A percentile compares a stretch with the other conserved stretches of the same genome.
phyloP scores from a whole-genome alignment of 805 yeast genomes.

The Priceomyces castillae region DNA sequence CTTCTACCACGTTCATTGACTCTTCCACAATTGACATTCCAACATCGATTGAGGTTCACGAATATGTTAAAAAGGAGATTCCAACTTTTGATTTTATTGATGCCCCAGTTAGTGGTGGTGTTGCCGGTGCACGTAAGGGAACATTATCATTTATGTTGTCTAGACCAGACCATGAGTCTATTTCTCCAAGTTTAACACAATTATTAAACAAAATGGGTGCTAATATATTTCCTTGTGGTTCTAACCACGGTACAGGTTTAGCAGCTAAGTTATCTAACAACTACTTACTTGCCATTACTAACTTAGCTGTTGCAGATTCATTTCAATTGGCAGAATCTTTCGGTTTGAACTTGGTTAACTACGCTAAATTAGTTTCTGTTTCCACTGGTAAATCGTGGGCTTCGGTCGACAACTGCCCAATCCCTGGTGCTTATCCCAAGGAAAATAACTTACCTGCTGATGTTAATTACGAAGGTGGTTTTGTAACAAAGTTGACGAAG shows the following conservation, averaged over 20 bases:
- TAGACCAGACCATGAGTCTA: constrained; percentile 23
- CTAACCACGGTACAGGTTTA: constrained; percentile 47
- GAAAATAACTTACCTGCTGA: constrained; percentile 44
- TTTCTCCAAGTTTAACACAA: constrained; percentile 28
- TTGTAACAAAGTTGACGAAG: constrained; percentile 45
- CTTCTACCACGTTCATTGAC: constrained; percentile 40
- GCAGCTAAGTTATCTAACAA: constrained; percentile 56
- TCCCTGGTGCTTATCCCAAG: constrained; percentile 44
- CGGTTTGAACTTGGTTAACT: constrained; percentile 45
- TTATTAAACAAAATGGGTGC: constrained; percentile 45
- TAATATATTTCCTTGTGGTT: constrained; percentile 49
- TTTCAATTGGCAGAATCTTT: constrained; percentile 50
- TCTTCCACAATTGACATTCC: constrained; percentile 52
- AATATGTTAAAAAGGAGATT: constrained; percentile 28
- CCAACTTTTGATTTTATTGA: constrained; percentile 46
- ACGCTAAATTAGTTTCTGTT: constrained; percentile 48
- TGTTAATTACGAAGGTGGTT: constrained; percentile 46
- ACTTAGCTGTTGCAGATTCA: constrained; percentile 54
- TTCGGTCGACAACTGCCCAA: constrained; percentile 53
- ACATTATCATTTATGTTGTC: constrained; percentile 55
- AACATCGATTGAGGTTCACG: constrained; percentile 42
- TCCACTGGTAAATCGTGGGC: constrained; percentile 58
- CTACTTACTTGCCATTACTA: constrained; percentile 51
- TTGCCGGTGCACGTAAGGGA: constrained; percentile 51
- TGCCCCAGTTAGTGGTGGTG: constrained; percentile 58